Percentiles rank a stretch among this genome's conserved stretches.
phyloP scores from a whole-genome alignment of 257 asterid species.

The Solanum infundibuliforme region DNA sequence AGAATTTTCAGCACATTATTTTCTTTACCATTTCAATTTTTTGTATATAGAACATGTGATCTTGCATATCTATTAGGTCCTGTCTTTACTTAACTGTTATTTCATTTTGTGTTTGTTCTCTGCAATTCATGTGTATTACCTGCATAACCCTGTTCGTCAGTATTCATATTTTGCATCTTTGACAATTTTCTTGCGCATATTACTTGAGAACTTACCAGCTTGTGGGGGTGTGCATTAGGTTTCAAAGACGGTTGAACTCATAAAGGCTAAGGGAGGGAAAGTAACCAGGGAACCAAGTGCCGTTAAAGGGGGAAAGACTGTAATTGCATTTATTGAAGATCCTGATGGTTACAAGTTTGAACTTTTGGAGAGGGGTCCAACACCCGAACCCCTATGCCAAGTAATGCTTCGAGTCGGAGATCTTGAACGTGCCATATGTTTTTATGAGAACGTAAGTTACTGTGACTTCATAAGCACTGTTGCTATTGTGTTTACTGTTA shows the following conservation, averaged over 20 bases:
- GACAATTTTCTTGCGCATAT: neutral
- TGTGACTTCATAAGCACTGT: neutral
- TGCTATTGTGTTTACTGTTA: neutral
- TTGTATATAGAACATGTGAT: neutral
- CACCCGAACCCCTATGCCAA: constrained; percentile 96
- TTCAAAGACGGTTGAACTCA: constrained; percentile 75
- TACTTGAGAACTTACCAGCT: neutral
- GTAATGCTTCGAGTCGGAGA: constrained; percentile 99
- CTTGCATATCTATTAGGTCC: neutral
- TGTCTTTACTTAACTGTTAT: neutral
- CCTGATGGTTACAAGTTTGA: constrained; percentile 98
- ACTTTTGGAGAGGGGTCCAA: constrained; percentile 90
- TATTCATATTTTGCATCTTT: neutral
- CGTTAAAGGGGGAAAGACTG: constrained; percentile 95
- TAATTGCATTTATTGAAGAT: constrained; percentile 91
- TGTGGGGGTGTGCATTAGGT: constrained; percentile 33
- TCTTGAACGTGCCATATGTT: constrained; percentile 78
- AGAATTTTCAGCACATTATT: neutral
- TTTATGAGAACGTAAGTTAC: constrained; percentile 70
- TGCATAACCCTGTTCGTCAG: neutral
- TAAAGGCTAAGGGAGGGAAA: constrained; percentile 93
- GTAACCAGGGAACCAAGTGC: constrained; percentile 97
- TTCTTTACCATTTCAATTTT: neutral
- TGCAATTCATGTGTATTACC: neutral
- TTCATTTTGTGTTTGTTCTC: neutral